These are phyloP conservation scores for Fusarium camptoceras DNA, from an alignment of 2,329 filamentous ascomycete genomes.

Conservation along the genomic window DNA sequence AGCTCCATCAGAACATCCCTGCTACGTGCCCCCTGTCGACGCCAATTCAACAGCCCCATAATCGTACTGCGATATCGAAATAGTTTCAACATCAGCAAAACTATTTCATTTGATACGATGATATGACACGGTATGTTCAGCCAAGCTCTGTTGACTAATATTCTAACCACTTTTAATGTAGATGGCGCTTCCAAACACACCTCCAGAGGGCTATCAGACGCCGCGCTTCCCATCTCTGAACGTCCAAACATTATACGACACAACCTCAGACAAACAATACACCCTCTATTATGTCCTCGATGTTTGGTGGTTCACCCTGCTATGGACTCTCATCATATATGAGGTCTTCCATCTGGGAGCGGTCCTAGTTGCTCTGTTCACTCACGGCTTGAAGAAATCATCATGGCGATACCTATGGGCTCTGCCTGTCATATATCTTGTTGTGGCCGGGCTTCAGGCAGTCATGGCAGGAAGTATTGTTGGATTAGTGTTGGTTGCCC, in stretches of 20 bases:
- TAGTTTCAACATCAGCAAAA: conserved; percentile 9
- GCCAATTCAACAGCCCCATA: conserved; percentile 32
- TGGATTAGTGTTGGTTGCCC: conserved; percentile 75
- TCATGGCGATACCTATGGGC: conserved; percentile 75
- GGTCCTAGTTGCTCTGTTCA: conserved; percentile 75
- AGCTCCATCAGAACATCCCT: conserved; percentile 17
- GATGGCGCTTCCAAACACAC: conserved; percentile 47
- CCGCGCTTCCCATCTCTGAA: conserved; percentile 86
- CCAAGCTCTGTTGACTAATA: not conserved
- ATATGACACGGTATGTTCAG: conserved; percentile 42
- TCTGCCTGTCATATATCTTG: conserved; percentile 75
- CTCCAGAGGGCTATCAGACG: conserved; percentile 67
- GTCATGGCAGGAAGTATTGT: conserved; percentile 84
- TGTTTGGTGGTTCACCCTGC: conserved; percentile 87
- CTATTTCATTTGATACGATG: conserved; percentile 35
- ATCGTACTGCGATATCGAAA: conserved; percentile 22
- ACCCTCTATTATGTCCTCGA: conserved; percentile 80
- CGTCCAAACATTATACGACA: conserved; percentile 69
- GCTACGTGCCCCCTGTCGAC: conserved; percentile 27
- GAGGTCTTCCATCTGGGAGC: conserved; percentile 79
- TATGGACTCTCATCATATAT: conserved; percentile 87
- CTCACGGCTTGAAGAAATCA: conserved; percentile 71
- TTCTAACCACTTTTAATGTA: conserved; percentile 23
- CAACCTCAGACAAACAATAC: conserved; percentile 57
- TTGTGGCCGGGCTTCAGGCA: conserved; percentile 80